These are phyloP conservation scores for Zygosaccharomyces siamensis DNA, from an alignment of 805 yeast species.

Conservation along the genomic window DNA sequence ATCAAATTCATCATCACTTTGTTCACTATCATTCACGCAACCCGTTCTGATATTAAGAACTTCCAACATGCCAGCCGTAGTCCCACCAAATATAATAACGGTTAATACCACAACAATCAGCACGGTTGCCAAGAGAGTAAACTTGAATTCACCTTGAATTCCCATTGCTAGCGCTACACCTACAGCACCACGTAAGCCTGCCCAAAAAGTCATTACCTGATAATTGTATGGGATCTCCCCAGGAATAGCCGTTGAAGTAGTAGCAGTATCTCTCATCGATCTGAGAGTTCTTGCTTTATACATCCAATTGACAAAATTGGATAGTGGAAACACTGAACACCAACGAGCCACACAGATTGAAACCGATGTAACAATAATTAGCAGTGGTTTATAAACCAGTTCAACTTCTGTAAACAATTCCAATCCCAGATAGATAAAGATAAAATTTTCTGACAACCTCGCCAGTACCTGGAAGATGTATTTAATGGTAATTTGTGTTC, in stretches of 20 bases:
- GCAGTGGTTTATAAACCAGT: slow-evolving; percentile 85
- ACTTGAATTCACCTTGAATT: slow-evolving; percentile 86
- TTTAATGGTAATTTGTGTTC: slow-evolving; percentile 95
- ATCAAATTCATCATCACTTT: slow-evolving; percentile 92
- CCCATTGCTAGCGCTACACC: slow-evolving; percentile 99
- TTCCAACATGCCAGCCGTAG: slow-evolving; percentile 97
- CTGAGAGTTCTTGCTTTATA: slow-evolving; percentile 51
- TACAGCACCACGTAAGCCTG: slow-evolving; percentile 97
- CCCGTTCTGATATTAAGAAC: slow-evolving; percentile 91
- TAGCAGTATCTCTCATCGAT: slow-evolving; percentile 38
- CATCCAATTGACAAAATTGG: slow-evolving; percentile 76
- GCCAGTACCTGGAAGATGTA: slow-evolving; percentile 92
- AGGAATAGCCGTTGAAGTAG: slow-evolving; percentile 40
- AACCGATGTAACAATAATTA: slow-evolving; percentile 83
- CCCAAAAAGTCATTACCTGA: slow-evolving; percentile 99
- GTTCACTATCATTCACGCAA: slow-evolving; percentile 67
- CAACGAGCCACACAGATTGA: slow-evolving; percentile 94
- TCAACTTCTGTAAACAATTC: slow-evolving; percentile 95
- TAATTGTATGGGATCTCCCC: slow-evolving; percentile 93
- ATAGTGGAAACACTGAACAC: slow-evolving; percentile 95
- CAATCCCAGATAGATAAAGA: slow-evolving; percentile 89
- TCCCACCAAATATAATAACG: slow-evolving; percentile 94
- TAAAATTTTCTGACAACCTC: slow-evolving; percentile 92
- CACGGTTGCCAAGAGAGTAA: slow-evolving; percentile 87
- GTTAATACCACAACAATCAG: slow-evolving; percentile 94